A percentile compares a stretch with the other conserved stretches of the same genome.
Evolutionary conservation across 352 stramenopile genomes (phyloP).

Genomic region (Phytophthora syringae): DNA sequence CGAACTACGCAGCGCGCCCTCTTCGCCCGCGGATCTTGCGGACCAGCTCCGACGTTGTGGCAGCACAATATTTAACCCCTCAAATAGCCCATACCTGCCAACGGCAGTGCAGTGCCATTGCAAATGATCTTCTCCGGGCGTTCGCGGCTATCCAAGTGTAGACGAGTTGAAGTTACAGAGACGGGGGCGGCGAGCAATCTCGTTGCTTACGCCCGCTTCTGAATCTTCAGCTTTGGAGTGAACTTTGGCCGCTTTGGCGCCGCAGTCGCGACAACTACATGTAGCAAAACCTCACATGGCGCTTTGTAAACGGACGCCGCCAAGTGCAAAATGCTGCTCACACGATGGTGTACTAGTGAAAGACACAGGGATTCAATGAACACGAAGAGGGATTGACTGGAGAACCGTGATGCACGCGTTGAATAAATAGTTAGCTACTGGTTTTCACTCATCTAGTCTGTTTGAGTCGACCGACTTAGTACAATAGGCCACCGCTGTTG

Average conservation of each 20-base stretch:
- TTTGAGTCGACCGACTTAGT: constrained; percentile 3
- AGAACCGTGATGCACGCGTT: neutral
- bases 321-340: constrained; percentile 9
- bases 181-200: constrained; percentile 2
- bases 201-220: constrained; percentile 1
- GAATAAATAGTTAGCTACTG: constrained; percentile 21
- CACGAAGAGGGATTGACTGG: neutral
- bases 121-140: neutral
- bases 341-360: too few relatives aligned
- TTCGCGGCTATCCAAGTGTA: too few relatives aligned
- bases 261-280: too few relatives aligned
- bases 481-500: neutral
- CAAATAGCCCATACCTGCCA: too few relatives aligned
- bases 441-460: constrained; percentile 7
- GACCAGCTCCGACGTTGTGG: neutral
- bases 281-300: constrained; percentile 3
- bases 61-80: too few relatives aligned
- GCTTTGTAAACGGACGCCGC: constrained; percentile 3
- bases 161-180: constrained; percentile 30
- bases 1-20: too few relatives aligned
- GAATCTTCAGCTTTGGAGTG: constrained; percentile 1
- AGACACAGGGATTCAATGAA: too few relatives aligned
- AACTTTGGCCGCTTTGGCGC: neutral
- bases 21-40: too few relatives aligned
- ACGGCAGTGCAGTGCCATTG: neutral